Evolutionary conservation across 2,329 filamentous ascomycete species (phyloP), one percentile per base, ranked within the genome.

Genomic region (Ciborinia camelliae): DNA sequence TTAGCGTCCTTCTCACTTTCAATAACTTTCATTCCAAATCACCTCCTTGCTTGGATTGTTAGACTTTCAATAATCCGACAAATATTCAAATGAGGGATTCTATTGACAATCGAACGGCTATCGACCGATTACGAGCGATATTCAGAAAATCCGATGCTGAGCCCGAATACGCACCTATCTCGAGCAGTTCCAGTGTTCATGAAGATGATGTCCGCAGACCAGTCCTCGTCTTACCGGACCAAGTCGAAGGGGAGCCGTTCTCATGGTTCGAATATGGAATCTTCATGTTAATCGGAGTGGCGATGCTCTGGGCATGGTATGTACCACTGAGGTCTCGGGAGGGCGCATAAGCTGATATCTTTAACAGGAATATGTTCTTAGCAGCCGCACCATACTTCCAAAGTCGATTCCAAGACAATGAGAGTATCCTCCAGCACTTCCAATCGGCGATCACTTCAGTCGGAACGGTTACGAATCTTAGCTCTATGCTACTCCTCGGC

Each of bases 241-340:
- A 63, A 30, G 62, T 58, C 18, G 66, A 62, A 23, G 66, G 60
- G 12, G 78, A 80, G 43, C 81, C 81, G 23, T 97, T 97, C 79
- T 96, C 92, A 68, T 92, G 90, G 87, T 74, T 91, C 43, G 91
- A 96, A 76, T 99, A 98, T 78, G 80, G 79, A 71, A 88, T 97
- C 74, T 98, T 98, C 77, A 81, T 90, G 64, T 79, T 97, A 59
- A 81, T 98, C 32, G 95, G 95, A 59, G 83, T 97, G 64, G 91
- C 93, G 61, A 98, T 98, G 95, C 83, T 98, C 52, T 98, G 94
- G 94, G 92, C 94, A 63, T 98, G 94, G 94, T 96, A 84, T 71
- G 85, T 72, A 57, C 28, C 48, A n/a, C 61, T 28, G 39, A 45
- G n/a, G 51, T 57, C 41, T 63, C 51, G 61, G 60, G 61, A 63